Evolutionary conservation across 148 eudicot species (phyloP).

Genomic region (Cornus kousa): DNA sequence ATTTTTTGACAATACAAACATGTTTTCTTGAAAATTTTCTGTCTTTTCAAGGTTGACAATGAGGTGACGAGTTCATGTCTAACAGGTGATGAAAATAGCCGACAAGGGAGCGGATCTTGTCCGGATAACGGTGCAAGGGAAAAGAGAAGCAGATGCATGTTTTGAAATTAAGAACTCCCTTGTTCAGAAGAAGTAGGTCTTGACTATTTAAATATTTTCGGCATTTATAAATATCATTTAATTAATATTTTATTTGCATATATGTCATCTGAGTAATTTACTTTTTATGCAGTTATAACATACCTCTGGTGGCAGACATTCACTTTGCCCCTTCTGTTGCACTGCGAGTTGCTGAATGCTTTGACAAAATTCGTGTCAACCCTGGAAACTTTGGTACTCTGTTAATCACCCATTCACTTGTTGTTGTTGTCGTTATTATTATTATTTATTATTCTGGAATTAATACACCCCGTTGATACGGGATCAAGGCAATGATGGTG

Average conservation of each 20-base stretch:
- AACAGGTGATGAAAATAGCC: conserved; percentile 91
- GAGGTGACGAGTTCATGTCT: conserved; percentile 13
- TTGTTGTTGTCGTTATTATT: neutral
- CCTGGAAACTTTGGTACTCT: conserved; percentile 93
- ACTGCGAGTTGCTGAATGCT: conserved; percentile 93
- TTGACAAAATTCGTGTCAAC: conserved; percentile 97
- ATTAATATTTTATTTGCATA: neutral
- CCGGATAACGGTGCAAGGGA: conserved; percentile 95
- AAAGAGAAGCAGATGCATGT: conserved; percentile 98
- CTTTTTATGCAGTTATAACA: conserved; percentile 66
- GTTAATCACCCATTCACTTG: conserved; percentile 10
- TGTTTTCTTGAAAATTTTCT: neutral
- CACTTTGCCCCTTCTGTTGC: conserved; percentile 98
- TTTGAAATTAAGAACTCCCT: conserved; percentile 89
- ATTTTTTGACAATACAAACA: neutral
- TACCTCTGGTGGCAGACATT: conserved; percentile 96
- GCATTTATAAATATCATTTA: neutral
- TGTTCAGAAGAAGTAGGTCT: conserved; percentile 86
- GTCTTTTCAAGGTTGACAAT: conserved; percentile 3
- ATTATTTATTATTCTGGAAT: neutral
- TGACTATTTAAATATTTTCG: conserved; percentile 5
- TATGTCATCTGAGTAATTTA: conserved; percentile 13
- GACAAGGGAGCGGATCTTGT: conserved; percentile 96
- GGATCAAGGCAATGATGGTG: too few relatives aligned
- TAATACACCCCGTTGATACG: too few relatives aligned